Conservation (phyloP, 257 asterid genomes). For the Henckelia pumila region DNA sequence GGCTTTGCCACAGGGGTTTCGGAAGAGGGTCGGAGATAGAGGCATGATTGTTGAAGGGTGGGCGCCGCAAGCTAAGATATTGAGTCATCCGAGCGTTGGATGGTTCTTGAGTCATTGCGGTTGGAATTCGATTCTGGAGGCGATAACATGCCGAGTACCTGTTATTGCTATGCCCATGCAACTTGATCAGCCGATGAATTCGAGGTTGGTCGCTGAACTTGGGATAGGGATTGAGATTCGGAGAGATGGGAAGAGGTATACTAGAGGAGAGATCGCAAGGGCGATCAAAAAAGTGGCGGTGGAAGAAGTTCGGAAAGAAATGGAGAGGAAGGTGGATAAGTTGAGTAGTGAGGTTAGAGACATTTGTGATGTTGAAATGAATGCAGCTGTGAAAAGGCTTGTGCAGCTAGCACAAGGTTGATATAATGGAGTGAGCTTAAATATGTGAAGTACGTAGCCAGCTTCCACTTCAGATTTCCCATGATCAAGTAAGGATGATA, state of each 20-base stretch:
- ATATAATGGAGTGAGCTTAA: too few species aligned
- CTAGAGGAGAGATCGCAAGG: conserved; percentile 9
- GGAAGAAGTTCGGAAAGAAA: conserved; percentile 4
- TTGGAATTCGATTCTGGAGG: conserved; percentile 23
- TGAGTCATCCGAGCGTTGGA: conserved; percentile 11
- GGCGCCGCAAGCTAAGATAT: conserved; percentile 21
- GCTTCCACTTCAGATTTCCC: too few species aligned
- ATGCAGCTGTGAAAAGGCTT: conserved; percentile 3
- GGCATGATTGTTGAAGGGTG: conserved; percentile 17
- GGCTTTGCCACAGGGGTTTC: conserved; percentile 9
- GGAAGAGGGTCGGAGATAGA: conserved; percentile 4
- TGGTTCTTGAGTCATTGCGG: conserved; percentile 26
- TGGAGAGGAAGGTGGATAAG: conserved; percentile 15
- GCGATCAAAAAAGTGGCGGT: conserved; percentile 19
- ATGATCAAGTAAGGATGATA: too few species aligned
- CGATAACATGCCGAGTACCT: conserved; percentile 10
- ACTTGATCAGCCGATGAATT: conserved; percentile 21
- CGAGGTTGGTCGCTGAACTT: conserved; percentile 9
- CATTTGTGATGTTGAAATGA: conserved; percentile 19
- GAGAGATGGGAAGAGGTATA: conserved; percentile 9
- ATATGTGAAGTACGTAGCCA: too few species aligned
- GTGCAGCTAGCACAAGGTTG: conserved; percentile 13
- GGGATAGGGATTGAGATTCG: conserved; percentile 22
- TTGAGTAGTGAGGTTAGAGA: conserved; percentile 10
- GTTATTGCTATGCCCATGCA: conserved; percentile 25